A percentile compares a stretch with the other conserved stretches of the same genome.
Conservation (phyloP, 2,329 filamentous ascomycete species). For the Zalaria obscura region DNA sequence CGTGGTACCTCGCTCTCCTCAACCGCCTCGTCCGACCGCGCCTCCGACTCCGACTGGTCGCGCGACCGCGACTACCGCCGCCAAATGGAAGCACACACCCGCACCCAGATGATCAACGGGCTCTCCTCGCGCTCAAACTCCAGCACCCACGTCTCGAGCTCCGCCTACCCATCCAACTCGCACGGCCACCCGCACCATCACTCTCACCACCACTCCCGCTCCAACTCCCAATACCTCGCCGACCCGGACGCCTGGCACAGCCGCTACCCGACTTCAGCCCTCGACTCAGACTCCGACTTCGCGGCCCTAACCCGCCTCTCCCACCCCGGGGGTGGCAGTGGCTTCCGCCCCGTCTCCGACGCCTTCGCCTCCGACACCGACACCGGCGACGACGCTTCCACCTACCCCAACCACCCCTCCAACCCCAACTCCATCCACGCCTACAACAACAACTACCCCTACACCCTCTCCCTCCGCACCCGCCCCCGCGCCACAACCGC, state of each 20-base stretch:
- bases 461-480: too few relatives aligned
- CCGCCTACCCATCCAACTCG: not conserved
- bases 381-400: not conserved
- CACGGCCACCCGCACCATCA: not conserved
- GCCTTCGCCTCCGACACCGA: not conserved
- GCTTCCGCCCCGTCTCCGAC: too few relatives aligned
- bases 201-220: not conserved
- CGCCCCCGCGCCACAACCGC: too few relatives aligned
- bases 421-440: too few relatives aligned
- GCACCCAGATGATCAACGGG: conserved; percentile 5
- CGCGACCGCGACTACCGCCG: conserved; percentile 6
- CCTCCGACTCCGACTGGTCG: conserved; percentile 7
- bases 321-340: too few relatives aligned
- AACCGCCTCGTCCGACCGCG: conserved; percentile 8
- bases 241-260: not conserved
- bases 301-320: too few relatives aligned
- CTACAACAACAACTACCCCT: too few relatives aligned
- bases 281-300: not conserved
- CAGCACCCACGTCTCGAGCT: not conserved
- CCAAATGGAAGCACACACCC: conserved; percentile 7
- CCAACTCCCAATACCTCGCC: not conserved
- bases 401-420: too few relatives aligned
- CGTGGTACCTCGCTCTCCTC: conserved; percentile 7
- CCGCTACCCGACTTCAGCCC: not conserved
- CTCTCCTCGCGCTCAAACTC: not conserved